These are phyloP conservation scores for Entamoeba moshkovskii DNA, from an alignment of 208 protist genomes.

Conservation along the genomic window DNA sequence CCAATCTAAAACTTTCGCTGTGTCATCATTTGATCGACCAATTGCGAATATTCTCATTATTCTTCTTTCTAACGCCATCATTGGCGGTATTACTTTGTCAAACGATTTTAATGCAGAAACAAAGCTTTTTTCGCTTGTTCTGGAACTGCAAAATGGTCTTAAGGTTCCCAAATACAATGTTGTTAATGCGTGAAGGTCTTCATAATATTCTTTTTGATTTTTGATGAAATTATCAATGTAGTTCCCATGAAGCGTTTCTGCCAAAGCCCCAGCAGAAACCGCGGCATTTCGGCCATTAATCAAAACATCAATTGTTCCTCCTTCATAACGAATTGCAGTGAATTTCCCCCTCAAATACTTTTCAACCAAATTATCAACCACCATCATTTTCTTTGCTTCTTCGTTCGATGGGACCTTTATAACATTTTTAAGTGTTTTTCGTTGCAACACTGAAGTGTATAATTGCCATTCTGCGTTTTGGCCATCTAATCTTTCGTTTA, in stretches of 20 bases:
- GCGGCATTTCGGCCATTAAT: not conserved
- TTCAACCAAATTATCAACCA: not conserved
- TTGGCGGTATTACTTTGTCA: not conserved
- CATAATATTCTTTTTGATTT: not conserved
- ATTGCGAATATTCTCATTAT: not conserved
- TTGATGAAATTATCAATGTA: not conserved
- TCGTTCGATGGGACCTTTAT: too few relatives aligned
- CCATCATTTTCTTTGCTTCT: not conserved
- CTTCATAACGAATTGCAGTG: not conserved
- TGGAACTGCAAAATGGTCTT: not conserved
- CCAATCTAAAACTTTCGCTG: not conserved
- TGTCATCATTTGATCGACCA: not conserved
- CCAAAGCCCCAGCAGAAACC: not conserved
- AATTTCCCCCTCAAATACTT: not conserved
- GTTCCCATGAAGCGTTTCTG: not conserved
- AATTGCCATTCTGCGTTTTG: not conserved
- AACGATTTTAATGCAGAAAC: not conserved
- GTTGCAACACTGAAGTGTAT: not conserved
- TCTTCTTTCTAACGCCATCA: not conserved
- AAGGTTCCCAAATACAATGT: not conserved
- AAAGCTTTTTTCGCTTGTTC: not conserved
- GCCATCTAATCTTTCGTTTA: not conserved
- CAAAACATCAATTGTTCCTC: not conserved
- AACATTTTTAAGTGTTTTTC: not conserved
- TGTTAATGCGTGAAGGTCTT: not conserved